Conservation (phyloP, 2,329 filamentous ascomycete genomes). For the Microascus cirrosus region DNA sequence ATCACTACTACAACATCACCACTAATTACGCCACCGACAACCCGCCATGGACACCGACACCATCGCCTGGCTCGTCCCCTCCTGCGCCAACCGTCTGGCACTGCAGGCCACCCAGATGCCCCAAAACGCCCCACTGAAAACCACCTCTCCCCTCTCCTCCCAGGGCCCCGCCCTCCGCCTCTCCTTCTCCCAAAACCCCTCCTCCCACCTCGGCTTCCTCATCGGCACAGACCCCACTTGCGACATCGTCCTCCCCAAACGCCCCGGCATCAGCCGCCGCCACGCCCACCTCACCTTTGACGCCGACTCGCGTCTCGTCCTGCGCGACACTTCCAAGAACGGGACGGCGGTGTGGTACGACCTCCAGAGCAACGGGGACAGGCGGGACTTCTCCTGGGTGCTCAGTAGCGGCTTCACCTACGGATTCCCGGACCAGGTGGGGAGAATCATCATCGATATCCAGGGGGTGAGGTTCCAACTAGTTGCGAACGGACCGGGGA, state of each 20-base stretch:
- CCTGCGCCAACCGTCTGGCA: conserved; percentile 19
- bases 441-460: conserved; percentile 24
- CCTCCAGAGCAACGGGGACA: conserved; percentile 25
- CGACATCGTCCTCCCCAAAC: conserved; percentile 23
- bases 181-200: conserved; percentile 20
- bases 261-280: conserved; percentile 20
- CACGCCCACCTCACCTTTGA: conserved; percentile 28
- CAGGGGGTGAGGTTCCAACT: conserved; percentile 26
- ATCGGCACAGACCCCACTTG: conserved; percentile 25
- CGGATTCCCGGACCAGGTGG: conserved; percentile 21
- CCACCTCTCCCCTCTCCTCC: conserved; percentile 11
- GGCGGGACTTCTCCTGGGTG: conserved; percentile 22
- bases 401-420: conserved; percentile 18
- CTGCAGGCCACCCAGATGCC: conserved; percentile 16
- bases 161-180: conserved; percentile 19
- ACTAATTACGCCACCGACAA: not conserved
- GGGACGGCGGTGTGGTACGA: conserved; percentile 31
- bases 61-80: conserved; percentile 27
- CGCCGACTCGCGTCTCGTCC: conserved; percentile 21
- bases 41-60: conserved; percentile 13
- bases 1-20: not conserved
- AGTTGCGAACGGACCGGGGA: conserved; percentile 23
- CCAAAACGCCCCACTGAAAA: conserved; percentile 14
- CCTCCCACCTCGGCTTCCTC: conserved; percentile 22
- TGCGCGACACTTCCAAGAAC: conserved; percentile 23